These are phyloP conservation scores for Arxiozyma bovina DNA, from an alignment of 1,139 yeast genomes.

Conservation along the genomic window DNA sequence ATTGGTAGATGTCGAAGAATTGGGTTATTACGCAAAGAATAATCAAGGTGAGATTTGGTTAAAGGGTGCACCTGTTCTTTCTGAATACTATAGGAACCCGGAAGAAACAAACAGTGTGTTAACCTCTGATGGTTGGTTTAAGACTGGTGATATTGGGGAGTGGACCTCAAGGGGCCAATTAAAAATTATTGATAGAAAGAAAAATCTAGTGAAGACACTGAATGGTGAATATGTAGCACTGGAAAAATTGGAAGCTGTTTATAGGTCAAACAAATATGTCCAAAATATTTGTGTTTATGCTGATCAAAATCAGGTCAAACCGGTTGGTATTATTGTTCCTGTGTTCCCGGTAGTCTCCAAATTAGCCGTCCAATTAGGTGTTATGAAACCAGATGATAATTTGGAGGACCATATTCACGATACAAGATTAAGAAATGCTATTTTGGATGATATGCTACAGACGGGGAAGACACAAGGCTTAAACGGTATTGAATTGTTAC, in stretches of 20 bases:
- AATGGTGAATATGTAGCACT: constrained; percentile 98
- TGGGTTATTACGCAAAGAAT: constrained; percentile 84
- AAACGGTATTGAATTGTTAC: constrained; percentile 75
- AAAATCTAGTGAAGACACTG: constrained; percentile 89
- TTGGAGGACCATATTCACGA: constrained; percentile 49
- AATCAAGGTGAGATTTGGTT: constrained; percentile 89
- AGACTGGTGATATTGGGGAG: constrained; percentile 95
- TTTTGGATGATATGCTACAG: constrained; percentile 50
- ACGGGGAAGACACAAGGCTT: constrained; percentile 81
- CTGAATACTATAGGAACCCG: constrained; percentile 75
- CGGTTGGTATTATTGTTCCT: constrained; percentile 85
- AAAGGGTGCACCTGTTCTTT: constrained; percentile 62
- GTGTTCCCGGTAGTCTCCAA: constrained; percentile 57
- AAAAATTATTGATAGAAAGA: constrained; percentile 84
- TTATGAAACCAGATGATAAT: constrained; percentile 44
- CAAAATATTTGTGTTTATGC: constrained; percentile 88
- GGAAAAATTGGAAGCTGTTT: constrained; percentile 79
- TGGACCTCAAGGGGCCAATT: constrained; percentile 78
- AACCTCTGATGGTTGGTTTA: constrained; percentile 77
- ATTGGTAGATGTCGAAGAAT: constrained; percentile 84
- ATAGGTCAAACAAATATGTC: constrained; percentile 75
- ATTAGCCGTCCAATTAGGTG: constrained; percentile 46
- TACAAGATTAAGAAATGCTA: constrained; percentile 45
- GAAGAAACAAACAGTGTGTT: constrained; percentile 73
- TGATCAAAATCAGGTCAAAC: constrained; percentile 76